Evolutionary conservation across 116 monocot species (phyloP).

Genomic region (Posidonia oceanica): DNA sequence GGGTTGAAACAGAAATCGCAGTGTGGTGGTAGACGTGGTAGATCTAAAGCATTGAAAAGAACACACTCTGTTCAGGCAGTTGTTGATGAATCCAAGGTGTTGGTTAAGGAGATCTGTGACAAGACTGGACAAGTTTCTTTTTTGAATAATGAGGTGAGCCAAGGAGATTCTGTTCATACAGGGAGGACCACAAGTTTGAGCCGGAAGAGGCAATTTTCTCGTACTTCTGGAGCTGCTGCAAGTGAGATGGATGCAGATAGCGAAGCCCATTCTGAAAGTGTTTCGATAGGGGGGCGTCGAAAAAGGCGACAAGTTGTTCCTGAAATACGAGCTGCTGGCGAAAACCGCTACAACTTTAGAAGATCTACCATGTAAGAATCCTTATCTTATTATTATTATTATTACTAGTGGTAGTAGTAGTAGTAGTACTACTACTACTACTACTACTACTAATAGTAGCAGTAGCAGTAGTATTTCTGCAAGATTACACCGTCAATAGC

Average conservation of each 20-base stretch:
- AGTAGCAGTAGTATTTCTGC: too few species aligned
- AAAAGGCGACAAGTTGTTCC: slow-evolving; percentile 42
- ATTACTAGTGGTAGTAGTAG: too few species aligned
- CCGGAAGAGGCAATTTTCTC: slow-evolving; percentile 35
- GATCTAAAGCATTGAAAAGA: slow-evolving; percentile 23
- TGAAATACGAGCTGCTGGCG: slow-evolving; percentile 20
- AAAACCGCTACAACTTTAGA: slow-evolving; percentile 82
- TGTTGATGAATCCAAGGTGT: slow-evolving; percentile 64
- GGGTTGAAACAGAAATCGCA: too few species aligned
- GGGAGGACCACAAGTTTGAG: slow-evolving; percentile 15
- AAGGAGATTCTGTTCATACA: not conserved
- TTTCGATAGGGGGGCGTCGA: slow-evolving; percentile 51
- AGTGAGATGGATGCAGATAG: slow-evolving; percentile 45
- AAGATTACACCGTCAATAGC: not conserved
- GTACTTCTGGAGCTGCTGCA: slow-evolving; percentile 22
- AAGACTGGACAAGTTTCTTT: slow-evolving; percentile 19
- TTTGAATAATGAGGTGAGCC: not conserved
- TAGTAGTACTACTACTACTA: too few species aligned
- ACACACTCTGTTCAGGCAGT: slow-evolving; percentile 56
- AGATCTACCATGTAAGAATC: slow-evolving; percentile 61
- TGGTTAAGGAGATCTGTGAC: slow-evolving; percentile 37
- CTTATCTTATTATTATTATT: not conserved
- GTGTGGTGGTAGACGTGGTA: slow-evolving; percentile 4
- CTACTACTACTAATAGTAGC: too few species aligned
- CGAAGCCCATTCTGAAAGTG: slow-evolving; percentile 61